Evolutionary conservation across 2,329 filamentous ascomycete genomes (phyloP).

Genomic region (Alternaria hordeiaustralica): DNA sequence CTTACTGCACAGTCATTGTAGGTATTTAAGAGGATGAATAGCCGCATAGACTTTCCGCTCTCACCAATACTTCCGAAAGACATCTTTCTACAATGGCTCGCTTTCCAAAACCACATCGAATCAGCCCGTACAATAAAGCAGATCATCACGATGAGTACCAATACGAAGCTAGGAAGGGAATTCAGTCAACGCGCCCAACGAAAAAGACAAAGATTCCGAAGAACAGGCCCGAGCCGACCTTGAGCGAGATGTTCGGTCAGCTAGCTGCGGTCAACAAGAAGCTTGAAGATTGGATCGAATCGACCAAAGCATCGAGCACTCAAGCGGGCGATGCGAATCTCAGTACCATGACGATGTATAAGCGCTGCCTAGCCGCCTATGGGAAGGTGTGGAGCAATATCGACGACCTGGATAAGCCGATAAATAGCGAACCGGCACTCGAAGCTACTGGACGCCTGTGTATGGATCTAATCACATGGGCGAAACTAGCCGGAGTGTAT

Average conservation of each 20-base stretch:
- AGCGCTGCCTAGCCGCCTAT: neutral
- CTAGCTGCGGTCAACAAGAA: too few species aligned
- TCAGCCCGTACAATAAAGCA: too few species aligned
- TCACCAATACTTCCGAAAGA: constrained; percentile 5
- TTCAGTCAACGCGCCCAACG: neutral
- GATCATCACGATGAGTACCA: neutral
- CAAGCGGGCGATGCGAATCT: too few species aligned
- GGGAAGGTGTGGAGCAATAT: neutral
- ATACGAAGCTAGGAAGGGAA: neutral
- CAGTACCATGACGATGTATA: neutral
- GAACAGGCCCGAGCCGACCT: neutral
- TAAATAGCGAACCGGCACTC: neutral
- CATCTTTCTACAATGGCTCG: neutral
- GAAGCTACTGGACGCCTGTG: neutral
- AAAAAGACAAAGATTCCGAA: neutral
- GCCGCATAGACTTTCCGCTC: neutral
- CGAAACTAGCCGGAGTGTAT: neutral
- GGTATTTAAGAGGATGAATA: neutral
- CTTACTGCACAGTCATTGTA: neutral
- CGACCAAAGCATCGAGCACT: too few species aligned
- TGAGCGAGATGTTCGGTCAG: neutral
- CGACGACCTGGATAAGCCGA: neutral
- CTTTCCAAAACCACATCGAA: too few species aligned
- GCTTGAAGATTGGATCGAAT: too few species aligned
- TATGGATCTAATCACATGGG: neutral